Evolutionary conservation across 345 rosid genomes (phyloP).

Genomic region (Pelargonium nanum): DNA sequence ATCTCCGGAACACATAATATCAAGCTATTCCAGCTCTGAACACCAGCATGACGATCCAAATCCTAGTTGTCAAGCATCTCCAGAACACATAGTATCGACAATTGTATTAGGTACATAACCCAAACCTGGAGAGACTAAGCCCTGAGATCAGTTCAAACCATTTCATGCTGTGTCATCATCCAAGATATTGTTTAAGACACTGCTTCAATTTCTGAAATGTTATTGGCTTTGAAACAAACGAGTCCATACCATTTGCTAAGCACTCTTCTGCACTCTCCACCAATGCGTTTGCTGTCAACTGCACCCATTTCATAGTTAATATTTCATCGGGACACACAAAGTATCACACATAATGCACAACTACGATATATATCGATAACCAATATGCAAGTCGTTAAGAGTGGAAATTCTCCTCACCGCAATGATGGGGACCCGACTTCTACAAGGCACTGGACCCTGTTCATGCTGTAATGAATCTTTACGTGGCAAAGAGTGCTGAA

Average conservation of each 20-base stretch:
- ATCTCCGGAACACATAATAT: no score
- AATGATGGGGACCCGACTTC: slow-evolving; percentile 56
- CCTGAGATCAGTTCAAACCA: no score
- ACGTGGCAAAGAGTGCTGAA: slow-evolving; percentile 26
- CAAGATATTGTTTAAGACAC: slow-evolving; percentile 54
- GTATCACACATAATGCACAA: not conserved
- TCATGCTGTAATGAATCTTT: slow-evolving; percentile 13
- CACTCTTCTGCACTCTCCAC: slow-evolving; percentile 91
- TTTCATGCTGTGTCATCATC: no score
- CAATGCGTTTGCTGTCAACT: slow-evolving; percentile 95
- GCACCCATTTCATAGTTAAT: slow-evolving; percentile 16
- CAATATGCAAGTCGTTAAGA: not conserved
- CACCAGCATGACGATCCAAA: no score
- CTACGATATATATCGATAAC: not conserved
- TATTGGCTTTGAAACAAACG: slow-evolving; percentile 84
- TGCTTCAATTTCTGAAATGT: slow-evolving; percentile 68
- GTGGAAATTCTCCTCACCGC: slow-evolving; percentile 47
- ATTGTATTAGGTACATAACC: no score
- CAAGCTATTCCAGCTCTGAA: no score
- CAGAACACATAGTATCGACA: no score
- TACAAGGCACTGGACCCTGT: slow-evolving; percentile 10
- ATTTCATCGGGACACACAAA: not conserved
- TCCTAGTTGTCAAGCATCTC: no score
- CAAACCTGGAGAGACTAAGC: no score
- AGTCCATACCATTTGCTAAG: slow-evolving; percentile 85